Conservation (phyloP, 352 stramenopile species). For the Saprolegnia diclina region DNA sequence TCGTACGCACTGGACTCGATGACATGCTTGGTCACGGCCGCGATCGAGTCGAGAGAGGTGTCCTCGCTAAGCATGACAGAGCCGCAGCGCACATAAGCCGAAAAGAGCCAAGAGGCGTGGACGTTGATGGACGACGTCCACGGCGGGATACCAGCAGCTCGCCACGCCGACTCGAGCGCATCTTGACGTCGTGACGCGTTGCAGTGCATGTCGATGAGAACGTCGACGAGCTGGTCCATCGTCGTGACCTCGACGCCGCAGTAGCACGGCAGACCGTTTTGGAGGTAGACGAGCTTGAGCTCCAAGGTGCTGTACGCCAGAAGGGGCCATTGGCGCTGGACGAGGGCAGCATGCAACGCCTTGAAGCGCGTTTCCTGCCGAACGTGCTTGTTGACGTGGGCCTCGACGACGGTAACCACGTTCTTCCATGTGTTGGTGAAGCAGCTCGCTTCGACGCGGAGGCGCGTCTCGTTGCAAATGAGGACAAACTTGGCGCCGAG, state of each 20-base stretch:
- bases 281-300: constrained; percentile 9
- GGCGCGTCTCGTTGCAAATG: background rate
- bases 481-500: background rate
- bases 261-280: constrained; percentile 23
- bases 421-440: constrained; percentile 15
- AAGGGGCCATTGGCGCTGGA: constrained; percentile 10
- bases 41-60: background rate
- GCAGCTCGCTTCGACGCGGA: background rate
- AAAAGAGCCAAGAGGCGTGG: background rate
- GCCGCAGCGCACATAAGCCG: constrained; percentile 7
- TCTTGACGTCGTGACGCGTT: background rate
- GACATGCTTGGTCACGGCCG: background rate
- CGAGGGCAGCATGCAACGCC: constrained; percentile 7
- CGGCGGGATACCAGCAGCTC: background rate
- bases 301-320: background rate
- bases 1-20: background rate
- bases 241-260: constrained; percentile 24
- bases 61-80: background rate
- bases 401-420: background rate
- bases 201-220: constrained; percentile 13
- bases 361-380: background rate
- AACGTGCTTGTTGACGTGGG: background rate
- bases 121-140: constrained; percentile 14
- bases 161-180: background rate
- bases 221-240: constrained; percentile 16